Percentiles rank a stretch among this genome's conserved stretches.
phyloP scores from a whole-genome alignment of 257 asterid species.

The Lavandula angustifolia region DNA sequence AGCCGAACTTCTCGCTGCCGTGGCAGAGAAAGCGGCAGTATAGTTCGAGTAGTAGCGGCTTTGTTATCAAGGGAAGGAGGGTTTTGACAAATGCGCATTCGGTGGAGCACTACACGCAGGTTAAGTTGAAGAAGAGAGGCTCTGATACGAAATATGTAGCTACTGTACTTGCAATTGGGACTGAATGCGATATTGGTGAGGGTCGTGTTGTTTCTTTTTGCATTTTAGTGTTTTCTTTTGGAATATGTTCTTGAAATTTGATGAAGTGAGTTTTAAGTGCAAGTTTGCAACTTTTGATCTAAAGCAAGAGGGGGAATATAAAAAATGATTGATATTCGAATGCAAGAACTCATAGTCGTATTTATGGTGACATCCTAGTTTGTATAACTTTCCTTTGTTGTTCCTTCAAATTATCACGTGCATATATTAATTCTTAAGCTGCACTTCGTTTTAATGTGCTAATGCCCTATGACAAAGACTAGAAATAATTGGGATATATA shows the following conservation, averaged over 20 bases:
- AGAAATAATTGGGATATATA: not conserved
- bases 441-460: slow-evolving; percentile 9
- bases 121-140: slow-evolving; percentile 95
- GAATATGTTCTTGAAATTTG: slow-evolving; percentile 14
- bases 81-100: slow-evolving; percentile 96
- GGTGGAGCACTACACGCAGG: slow-evolving; percentile 93
- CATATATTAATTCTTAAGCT: slow-evolving; percentile 9
- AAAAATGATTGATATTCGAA: not conserved
- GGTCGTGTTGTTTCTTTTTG: not conserved
- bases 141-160: slow-evolving; percentile 87
- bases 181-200: slow-evolving; percentile 94
- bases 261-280: not conserved
- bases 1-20: slow-evolving; percentile 89
- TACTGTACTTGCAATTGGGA: slow-evolving; percentile 89
- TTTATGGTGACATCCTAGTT: not conserved
- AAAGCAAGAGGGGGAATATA: not conserved
- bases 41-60: slow-evolving; percentile 92
- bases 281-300: not conserved
- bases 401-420: not conserved
- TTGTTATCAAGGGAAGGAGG: slow-evolving; percentile 82
- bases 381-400: slow-evolving; percentile 5
- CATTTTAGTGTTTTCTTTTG: not conserved
- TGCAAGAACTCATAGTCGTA: not conserved
- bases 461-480: not conserved
- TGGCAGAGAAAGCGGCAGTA: slow-evolving; percentile 97